Evolutionary conservation across 495 filamentous ascomycete genomes (phyloP).

Genomic region (Penicillium canariense): DNA sequence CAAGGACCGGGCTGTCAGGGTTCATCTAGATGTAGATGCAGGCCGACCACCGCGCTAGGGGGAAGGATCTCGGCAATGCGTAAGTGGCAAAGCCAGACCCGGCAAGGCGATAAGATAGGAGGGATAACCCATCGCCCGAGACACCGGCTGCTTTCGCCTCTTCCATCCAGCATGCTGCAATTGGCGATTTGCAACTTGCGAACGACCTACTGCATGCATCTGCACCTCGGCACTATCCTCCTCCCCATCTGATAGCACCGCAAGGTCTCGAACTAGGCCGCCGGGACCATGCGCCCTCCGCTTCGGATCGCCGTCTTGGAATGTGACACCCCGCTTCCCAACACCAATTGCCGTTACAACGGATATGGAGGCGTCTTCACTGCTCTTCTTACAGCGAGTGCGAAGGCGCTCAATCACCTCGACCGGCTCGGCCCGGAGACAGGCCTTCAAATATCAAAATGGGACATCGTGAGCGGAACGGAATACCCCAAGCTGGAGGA

Average conservation of each 20-base stretch:
- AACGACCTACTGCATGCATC: neutral
- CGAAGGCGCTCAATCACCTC: constrained; percentile 35
- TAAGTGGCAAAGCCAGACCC: neutral
- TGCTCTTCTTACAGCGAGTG: constrained; percentile 55
- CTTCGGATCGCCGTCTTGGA: constrained; percentile 83
- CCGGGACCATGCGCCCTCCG: constrained; percentile 45
- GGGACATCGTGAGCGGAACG: constrained; percentile 60
- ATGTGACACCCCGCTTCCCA: constrained; percentile 66
- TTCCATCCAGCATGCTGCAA: neutral
- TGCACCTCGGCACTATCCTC: no score
- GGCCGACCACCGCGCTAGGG: neutral
- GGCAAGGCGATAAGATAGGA: neutral
- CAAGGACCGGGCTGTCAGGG: neutral
- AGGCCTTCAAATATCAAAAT: constrained; percentile 58
- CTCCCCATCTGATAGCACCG: no score
- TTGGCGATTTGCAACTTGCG: neutral
- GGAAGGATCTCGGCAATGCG: neutral
- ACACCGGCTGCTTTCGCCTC: neutral
- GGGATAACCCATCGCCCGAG: no score
- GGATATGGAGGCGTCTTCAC: constrained; percentile 73
- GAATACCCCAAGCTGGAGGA: constrained; percentile 67
- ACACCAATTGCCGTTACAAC: constrained; percentile 59
- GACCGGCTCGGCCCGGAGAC: constrained; percentile 37
- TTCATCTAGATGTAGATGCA: neutral
- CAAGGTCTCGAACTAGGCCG: neutral